Conservation (phyloP, 208 protist genomes). For the Leishmania arabica region DNA sequence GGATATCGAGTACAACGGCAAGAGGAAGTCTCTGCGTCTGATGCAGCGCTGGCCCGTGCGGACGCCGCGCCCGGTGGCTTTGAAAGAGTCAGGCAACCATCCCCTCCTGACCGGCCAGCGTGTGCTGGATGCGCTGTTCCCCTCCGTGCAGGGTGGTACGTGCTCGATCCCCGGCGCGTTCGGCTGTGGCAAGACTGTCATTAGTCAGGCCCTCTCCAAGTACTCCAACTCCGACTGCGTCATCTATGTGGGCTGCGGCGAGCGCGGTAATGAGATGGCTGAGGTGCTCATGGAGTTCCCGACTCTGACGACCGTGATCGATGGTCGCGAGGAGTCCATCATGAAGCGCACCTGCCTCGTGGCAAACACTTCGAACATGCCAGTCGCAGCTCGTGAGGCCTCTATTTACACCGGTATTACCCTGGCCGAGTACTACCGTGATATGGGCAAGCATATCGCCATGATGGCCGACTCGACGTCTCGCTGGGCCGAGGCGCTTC, state of each 20-base stretch:
- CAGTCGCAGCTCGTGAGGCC: conserved; percentile 99
- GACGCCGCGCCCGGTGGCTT: conserved; percentile 92
- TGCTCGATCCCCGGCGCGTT: conserved; percentile 99
- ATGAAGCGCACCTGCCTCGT: conserved; percentile 99
- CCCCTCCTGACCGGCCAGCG: conserved; percentile 99
- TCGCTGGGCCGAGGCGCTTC: conserved; percentile 99
- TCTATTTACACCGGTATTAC: conserved; percentile 99
- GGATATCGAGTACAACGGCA: conserved; percentile 93
- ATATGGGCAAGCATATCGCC: conserved; percentile 99
- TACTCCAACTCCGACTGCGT: conserved; percentile 99
- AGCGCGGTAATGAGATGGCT: conserved; percentile 99
- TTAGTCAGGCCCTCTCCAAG: conserved; percentile 99
- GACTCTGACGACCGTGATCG: conserved; percentile 94
- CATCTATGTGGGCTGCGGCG: conserved; percentile 99
- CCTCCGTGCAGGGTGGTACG: conserved; percentile 99
- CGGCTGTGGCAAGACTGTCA: conserved; percentile 99
- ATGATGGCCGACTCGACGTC: conserved; percentile 99
- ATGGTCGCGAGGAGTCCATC: conserved; percentile 97
- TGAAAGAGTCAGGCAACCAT: conserved; percentile 96
- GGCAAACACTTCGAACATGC: conserved; percentile 99
- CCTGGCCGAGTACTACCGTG: conserved; percentile 99
- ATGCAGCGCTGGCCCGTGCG: conserved; percentile 98
- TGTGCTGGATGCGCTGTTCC: conserved; percentile 99
- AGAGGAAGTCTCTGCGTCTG: conserved; percentile 91
- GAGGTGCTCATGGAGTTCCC: conserved; percentile 99